phyloP scores from a whole-genome alignment of 164 flowering plant genomes.

The Aristolochia californica region DNA sequence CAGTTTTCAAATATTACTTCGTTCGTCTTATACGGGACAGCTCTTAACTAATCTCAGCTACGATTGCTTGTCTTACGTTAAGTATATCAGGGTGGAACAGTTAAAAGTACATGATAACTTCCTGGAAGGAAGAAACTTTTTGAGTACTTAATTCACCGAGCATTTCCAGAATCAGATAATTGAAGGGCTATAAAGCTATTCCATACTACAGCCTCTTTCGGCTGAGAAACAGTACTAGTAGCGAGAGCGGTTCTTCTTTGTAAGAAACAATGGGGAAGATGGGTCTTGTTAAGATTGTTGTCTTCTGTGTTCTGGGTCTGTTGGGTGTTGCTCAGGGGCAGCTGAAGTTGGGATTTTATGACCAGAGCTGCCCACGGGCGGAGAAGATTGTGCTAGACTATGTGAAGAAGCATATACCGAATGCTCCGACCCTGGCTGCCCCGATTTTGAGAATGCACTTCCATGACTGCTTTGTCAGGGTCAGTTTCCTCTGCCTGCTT shows the following conservation, averaged over 20 bases:
- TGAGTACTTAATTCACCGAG: background rate
- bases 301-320: constrained; percentile 20
- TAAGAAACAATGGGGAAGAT: constrained; percentile 8
- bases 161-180: background rate
- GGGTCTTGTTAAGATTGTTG: constrained; percentile 9
- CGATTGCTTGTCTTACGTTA: background rate
- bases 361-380: constrained; percentile 62
- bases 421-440: constrained; percentile 65
- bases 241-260: background rate
- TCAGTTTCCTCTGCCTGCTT: constrained; percentile 15
- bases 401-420: constrained; percentile 48
- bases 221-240: too few relatives aligned
- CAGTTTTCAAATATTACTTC: background rate
- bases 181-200: background rate
- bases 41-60: background rate
- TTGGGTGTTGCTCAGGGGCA: constrained; percentile 31
- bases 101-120: background rate
- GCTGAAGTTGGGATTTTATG: constrained; percentile 43
- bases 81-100: background rate
- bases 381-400: constrained; percentile 50
- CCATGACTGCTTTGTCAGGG: constrained; percentile 93
- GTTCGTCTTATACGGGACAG: background rate
- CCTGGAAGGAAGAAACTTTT: background rate
- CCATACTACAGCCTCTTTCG: too few relatives aligned
- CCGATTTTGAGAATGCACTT: constrained; percentile 64